phyloP scores from a whole-genome alignment of 352 stramenopile genomes.

The Phytophthora brassicae region DNA sequence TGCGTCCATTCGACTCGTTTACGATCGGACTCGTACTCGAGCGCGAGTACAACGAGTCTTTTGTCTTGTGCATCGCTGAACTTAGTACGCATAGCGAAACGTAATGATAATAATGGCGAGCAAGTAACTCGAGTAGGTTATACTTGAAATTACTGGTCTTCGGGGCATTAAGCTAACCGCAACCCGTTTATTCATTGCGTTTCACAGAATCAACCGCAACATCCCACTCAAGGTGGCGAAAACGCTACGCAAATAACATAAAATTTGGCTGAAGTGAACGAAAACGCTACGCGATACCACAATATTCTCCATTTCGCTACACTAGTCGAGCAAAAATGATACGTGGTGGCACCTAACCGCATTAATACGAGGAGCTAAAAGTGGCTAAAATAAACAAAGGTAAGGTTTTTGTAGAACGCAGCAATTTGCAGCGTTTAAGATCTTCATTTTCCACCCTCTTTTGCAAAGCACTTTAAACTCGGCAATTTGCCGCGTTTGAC shows the following conservation, averaged over 20 bases:
- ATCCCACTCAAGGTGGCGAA: background rate
- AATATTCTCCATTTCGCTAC: background rate
- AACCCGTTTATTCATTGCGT: background rate
- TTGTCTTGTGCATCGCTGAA: background rate
- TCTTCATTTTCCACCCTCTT: background rate
- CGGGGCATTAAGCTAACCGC: background rate
- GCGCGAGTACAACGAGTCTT: background rate
- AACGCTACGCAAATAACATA: no score
- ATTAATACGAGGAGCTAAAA: background rate
- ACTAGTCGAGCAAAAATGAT: background rate
- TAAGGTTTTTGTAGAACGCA: background rate
- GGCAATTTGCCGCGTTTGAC: background rate
- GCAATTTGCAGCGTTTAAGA: background rate
- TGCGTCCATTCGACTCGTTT: background rate
- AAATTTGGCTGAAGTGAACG: background rate
- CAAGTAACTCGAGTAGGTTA: background rate
- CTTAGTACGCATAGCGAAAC: background rate
- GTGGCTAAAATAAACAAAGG: background rate
- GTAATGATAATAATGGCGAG: background rate
- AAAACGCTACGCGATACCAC: background rate
- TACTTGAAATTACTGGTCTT: background rate
- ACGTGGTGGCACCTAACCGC: background rate
- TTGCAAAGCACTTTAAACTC: background rate
- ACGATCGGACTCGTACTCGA: background rate
- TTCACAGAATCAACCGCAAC: background rate